Evolutionary conservation across 495 filamentous ascomycete genomes (phyloP).

Genomic region (Beverwykella pulmonaria): DNA sequence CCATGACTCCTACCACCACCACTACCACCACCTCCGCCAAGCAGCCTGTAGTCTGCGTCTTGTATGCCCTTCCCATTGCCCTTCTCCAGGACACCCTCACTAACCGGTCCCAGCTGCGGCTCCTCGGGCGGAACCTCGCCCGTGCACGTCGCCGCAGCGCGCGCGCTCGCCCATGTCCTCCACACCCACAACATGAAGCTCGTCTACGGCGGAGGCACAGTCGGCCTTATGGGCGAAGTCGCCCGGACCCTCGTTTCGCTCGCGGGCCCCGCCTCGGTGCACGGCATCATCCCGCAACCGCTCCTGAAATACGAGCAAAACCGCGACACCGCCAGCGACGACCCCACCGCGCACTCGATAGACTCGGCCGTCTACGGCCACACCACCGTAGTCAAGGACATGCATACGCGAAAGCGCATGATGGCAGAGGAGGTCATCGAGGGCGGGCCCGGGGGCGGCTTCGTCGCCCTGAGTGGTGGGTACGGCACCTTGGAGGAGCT

Average conservation of each 20-base stretch:
- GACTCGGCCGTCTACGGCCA: slow-evolving; percentile 72
- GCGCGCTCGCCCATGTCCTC: slow-evolving; percentile 72
- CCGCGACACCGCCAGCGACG: slow-evolving; percentile 44
- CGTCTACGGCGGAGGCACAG: slow-evolving; percentile 93
- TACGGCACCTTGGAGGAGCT: slow-evolving; percentile 96
- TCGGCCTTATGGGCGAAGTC: slow-evolving; percentile 92
- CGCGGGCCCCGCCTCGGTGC: slow-evolving; percentile 78
- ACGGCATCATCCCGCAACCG: slow-evolving; percentile 88
- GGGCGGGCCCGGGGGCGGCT: slow-evolving; percentile 81
- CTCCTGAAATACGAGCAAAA: slow-evolving; percentile 80
- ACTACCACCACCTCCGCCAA: slow-evolving; percentile 25
- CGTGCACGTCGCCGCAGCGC: slow-evolving; percentile 72
- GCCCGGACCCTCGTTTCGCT: slow-evolving; percentile 84
- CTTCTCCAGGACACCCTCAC: background rate
- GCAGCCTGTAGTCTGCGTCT: slow-evolving; percentile 67
- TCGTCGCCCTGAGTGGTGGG: slow-evolving; percentile 85
- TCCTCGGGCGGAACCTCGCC: slow-evolving; percentile 71
- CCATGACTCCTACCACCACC: slow-evolving; percentile 17
- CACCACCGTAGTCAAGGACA: slow-evolving; percentile 87
- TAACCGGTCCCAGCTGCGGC: slow-evolving; percentile 61
- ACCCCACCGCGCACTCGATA: slow-evolving; percentile 51
- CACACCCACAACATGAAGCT: slow-evolving; percentile 73
- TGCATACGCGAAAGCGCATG: slow-evolving; percentile 91
- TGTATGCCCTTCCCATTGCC: slow-evolving; percentile 43
- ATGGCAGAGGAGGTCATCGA: slow-evolving; percentile 86